Percentiles rank a stretch among this genome's conserved stretches.
Evolutionary conservation across 164 flowering plant species (phyloP).

Genomic region (Cinnamomum chago): DNA sequence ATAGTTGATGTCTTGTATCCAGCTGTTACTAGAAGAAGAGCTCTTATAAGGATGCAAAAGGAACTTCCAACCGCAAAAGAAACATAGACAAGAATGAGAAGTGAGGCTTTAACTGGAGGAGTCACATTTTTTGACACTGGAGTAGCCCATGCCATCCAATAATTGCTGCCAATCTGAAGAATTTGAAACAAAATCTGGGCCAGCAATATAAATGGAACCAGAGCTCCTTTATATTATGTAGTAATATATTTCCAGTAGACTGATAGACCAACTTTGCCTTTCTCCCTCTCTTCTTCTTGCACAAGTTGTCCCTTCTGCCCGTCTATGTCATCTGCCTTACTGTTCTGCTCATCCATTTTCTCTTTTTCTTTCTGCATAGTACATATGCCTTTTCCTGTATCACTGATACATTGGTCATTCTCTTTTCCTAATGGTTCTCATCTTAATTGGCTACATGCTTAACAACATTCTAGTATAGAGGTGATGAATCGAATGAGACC

Average conservation of each 20-base stretch:
- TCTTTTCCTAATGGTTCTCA: no score
- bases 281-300: conserved; percentile 95
- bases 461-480: no score
- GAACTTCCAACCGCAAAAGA: conserved; percentile 66
- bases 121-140: conserved; percentile 55
- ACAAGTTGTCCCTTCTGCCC: conserved; percentile 62
- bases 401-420: no score
- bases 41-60: conserved; percentile 50
- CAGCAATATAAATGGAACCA: conserved; percentile 66
- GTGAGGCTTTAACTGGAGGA: conserved; percentile 38
- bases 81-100: conserved; percentile 58
- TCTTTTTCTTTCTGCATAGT: conserved; percentile 17
- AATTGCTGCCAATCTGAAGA: conserved; percentile 88
- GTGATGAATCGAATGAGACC: no score
- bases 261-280: conserved; percentile 67
- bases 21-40: conserved; percentile 48
- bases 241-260: conserved; percentile 85
- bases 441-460: no score
- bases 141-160: conserved; percentile 96
- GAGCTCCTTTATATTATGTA: conserved; percentile 66
- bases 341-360: conserved; percentile 16
- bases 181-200: conserved; percentile 53
- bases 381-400: background rate
- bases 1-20: conserved; percentile 68
- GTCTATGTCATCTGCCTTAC: conserved; percentile 33